A percentile compares a stretch with the other conserved stretches of the same genome.
Evolutionary conservation across 202 grass and related monocot genomes (phyloP).

Genomic region (Thinopyrum obtusiflorum): DNA sequence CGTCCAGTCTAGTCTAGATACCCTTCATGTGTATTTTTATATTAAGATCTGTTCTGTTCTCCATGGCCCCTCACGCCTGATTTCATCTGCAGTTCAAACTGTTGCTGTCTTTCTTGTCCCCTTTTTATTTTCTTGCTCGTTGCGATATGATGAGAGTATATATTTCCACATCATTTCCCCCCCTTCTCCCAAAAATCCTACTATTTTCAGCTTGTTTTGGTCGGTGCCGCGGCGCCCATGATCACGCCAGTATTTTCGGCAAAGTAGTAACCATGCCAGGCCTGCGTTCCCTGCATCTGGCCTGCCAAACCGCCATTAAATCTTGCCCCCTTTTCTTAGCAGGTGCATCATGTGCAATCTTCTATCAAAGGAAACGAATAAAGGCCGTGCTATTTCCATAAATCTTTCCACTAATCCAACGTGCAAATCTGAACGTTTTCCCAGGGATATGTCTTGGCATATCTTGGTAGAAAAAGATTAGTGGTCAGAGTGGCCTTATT

Average conservation of each 20-base stretch:
- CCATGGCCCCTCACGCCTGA: constrained; percentile 40
- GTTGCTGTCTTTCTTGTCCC: constrained; percentile 36
- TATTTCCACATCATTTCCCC: constrained; percentile 9
- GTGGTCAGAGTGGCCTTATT: constrained; percentile 3
- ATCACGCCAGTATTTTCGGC: constrained; percentile 28
- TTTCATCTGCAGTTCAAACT: constrained; percentile 53
- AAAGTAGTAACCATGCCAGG: constrained; percentile 29
- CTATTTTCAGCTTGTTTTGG: constrained; percentile 37
- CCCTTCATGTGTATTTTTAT: neutral
- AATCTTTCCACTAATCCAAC: neutral
- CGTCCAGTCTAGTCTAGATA: neutral
- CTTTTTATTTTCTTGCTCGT: constrained; percentile 26
- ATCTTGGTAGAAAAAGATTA: neutral
- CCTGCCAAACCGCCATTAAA: constrained; percentile 17
- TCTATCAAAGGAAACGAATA: constrained; percentile 28
- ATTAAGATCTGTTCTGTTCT: constrained; percentile 22
- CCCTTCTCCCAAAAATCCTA: neutral
- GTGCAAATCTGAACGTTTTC: neutral
- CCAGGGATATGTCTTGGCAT: neutral
- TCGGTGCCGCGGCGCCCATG: constrained; percentile 38
- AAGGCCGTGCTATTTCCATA: constrained; percentile 31
- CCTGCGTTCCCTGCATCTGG: constrained; percentile 24
- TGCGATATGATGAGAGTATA: neutral
- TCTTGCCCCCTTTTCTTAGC: constrained; percentile 9
- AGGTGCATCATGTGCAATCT: constrained; percentile 30